These are phyloP conservation scores for Fusarium nodosum DNA, from an alignment of 2,329 filamentous ascomycete genomes.

Conservation along the genomic window DNA sequence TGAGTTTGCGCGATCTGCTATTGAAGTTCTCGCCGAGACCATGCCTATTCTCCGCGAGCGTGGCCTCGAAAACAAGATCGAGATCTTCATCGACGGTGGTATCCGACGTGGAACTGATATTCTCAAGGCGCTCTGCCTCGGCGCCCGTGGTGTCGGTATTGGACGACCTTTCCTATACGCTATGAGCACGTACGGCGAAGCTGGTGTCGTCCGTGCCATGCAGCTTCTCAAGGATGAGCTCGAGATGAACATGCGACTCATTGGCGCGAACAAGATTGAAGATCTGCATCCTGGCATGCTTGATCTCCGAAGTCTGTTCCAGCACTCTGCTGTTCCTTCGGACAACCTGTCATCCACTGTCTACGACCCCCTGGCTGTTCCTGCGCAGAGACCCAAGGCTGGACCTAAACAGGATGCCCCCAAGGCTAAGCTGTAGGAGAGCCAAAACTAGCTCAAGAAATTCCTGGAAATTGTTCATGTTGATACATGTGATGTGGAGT, in stretches of 20 bases:
- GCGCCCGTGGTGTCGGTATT: constrained; percentile 92
- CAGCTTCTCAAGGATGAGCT: constrained; percentile 94
- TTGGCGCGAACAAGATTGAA: constrained; percentile 80
- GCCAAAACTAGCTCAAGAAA: background rate
- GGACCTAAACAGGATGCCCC: constrained; percentile 19
- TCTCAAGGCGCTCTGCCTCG: constrained; percentile 93
- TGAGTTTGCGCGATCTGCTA: constrained; percentile 88
- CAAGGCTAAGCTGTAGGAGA: constrained; percentile 63
- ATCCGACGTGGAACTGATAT: constrained; percentile 93
- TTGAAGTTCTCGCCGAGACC: constrained; percentile 93
- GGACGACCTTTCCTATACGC: constrained; percentile 95
- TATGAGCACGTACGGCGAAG: constrained; percentile 91
- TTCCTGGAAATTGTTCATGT: constrained; percentile 7
- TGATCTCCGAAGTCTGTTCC: constrained; percentile 78
- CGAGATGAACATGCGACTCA: constrained; percentile 98
- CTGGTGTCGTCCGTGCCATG: constrained; percentile 93
- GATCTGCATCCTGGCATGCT: constrained; percentile 86
- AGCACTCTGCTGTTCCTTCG: constrained; percentile 64
- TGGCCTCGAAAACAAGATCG: constrained; percentile 80
- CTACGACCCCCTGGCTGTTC: constrained; percentile 68
- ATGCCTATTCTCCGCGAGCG: constrained; percentile 86
- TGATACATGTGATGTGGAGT: constrained; percentile 40
- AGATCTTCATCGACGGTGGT: constrained; percentile 93
- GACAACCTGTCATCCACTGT: constrained; percentile 64
- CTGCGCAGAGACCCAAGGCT: constrained; percentile 63